Conservation (phyloP, 148 eudicot genomes). For the Chenopodium formosanum region DNA sequence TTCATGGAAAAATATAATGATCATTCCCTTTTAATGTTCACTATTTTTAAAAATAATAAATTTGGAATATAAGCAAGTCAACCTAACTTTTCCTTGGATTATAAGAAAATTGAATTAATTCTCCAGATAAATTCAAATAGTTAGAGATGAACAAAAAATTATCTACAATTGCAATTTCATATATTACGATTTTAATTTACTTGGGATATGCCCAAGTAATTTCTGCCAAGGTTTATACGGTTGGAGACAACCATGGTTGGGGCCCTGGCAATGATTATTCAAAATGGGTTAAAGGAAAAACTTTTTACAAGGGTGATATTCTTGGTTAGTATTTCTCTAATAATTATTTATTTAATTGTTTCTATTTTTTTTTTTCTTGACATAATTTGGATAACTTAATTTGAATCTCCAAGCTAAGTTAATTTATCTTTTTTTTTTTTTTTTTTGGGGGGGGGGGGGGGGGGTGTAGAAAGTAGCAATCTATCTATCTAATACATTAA, state of each 20-base stretch:
- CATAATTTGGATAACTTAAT: too few relatives aligned
- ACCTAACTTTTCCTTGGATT: not conserved
- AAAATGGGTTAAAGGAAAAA: constrained; percentile 24
- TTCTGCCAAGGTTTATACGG: constrained; percentile 18
- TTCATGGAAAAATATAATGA: not conserved
- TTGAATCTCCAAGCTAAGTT: too few relatives aligned
- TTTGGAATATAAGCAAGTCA: too few relatives aligned
- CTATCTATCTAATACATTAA: too few relatives aligned
- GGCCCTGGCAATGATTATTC: constrained; percentile 24
- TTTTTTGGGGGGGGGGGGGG: too few relatives aligned
- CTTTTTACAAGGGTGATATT: constrained; percentile 19
- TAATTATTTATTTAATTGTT: too few relatives aligned
- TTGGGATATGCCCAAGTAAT: constrained; percentile 4
- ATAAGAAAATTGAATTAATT: too few relatives aligned
- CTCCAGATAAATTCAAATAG: not conserved
- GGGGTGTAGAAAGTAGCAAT: too few relatives aligned
- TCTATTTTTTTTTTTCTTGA: not conserved
- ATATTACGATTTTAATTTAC: not conserved
- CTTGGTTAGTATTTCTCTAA: constrained; percentile 13
- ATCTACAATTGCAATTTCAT: not conserved
- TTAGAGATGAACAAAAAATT: not conserved
- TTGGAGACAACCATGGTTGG: constrained; percentile 29
- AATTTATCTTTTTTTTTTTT: too few relatives aligned
- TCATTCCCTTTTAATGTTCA: not conserved
- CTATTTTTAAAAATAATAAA: not conserved